Evolutionary conservation across 1,284 basidiomycete species (phyloP), one percentile per base, ranked within the genome.

Genomic region (Microbotryum saponariae): DNA sequence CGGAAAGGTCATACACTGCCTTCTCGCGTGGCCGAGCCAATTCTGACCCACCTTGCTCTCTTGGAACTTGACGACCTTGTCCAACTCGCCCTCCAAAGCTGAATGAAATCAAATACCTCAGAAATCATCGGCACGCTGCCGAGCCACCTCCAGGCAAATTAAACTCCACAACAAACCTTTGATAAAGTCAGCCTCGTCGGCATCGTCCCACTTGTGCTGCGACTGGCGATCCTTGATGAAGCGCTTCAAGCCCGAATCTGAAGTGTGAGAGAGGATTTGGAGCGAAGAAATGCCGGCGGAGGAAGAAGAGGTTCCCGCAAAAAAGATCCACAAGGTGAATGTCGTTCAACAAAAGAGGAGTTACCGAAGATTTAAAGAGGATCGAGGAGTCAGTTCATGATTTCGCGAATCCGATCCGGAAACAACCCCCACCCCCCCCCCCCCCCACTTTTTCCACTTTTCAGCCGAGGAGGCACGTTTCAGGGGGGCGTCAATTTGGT

Each of bases 31-130:
- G 44, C 6, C n/a, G 20, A 25, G 20, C 7, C 18, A 1, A 18
- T 16, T 20, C 29, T 10, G 53, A 71, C 79, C 63, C 55, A 86
- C 90, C 83, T 97, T 98, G 52, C 82, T 78, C 73, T 87, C 89
- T 74, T 98, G 96, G 76, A 98, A 98, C 72, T 87, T 86, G 73
- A 97, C 89, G 60, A 97, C 88, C 80, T 98, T 98, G 74, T 94
- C 89, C 51, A 98, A 82, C 78, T 98, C 92, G 64, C 80, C 80
- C 73, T 90, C 87, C 60, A 97, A 84, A 3, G 64, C 64, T 60
- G 29, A 3, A n/a, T 18, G 12, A 4, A 18, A 42, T 6, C 37
- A 42, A 1, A 2, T 42, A 16, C 5, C 37, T 16, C 37, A 6
- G 18, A 42, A 16, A 42, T 42, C 14, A 42, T 42, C 37, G 18